Evolutionary conservation across 495 filamentous ascomycete genomes (phyloP).

Genomic region (Talaromyces ruber): DNA sequence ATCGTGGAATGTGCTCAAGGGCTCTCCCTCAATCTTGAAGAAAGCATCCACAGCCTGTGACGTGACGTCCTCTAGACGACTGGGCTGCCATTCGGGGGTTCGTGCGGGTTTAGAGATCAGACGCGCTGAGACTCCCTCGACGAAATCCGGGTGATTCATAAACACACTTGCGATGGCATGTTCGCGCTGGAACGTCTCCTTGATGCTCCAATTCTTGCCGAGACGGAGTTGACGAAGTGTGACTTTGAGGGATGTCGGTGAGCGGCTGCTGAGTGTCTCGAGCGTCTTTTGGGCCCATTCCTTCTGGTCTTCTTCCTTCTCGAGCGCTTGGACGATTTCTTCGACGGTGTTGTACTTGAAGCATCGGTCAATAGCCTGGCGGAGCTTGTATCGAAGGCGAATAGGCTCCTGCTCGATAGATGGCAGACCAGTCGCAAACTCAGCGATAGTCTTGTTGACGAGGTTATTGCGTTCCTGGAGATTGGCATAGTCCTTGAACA

Average conservation of each 20-base stretch:
- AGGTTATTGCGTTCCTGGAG: slow-evolving; percentile 52
- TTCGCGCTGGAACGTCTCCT: slow-evolving; percentile 75
- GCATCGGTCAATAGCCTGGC: slow-evolving; percentile 76
- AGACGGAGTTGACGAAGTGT: slow-evolving; percentile 71
- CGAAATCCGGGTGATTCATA: slow-evolving; percentile 83
- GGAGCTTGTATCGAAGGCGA: slow-evolving; percentile 51
- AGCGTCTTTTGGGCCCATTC: slow-evolving; percentile 72
- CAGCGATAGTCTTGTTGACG: slow-evolving; percentile 78
- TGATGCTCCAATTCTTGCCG: slow-evolving; percentile 66
- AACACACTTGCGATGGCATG: slow-evolving; percentile 70
- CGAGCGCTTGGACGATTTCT: slow-evolving; percentile 60
- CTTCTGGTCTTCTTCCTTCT: slow-evolving; percentile 44
- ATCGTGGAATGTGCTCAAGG: slow-evolving; percentile 45
- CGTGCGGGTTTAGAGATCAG: slow-evolving; percentile 57
- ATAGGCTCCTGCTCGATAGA: slow-evolving; percentile 52
- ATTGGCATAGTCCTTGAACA: slow-evolving; percentile 65
- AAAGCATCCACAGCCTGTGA: slow-evolving; percentile 44
- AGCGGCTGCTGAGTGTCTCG: slow-evolving; percentile 59
- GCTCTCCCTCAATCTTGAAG: slow-evolving; percentile 46
- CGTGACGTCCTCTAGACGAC: slow-evolving; percentile 52
- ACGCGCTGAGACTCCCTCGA: slow-evolving; percentile 70
- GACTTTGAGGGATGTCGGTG: slow-evolving; percentile 77
- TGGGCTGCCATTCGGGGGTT: slow-evolving; percentile 63
- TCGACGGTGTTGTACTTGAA: slow-evolving; percentile 58
- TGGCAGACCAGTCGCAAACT: slow-evolving; percentile 78